Percentiles rank a stretch among this genome's conserved stretches.
phyloP scores from a whole-genome alignment of 768 basidiomycete genomes.

The Ramaria sp. region DNA sequence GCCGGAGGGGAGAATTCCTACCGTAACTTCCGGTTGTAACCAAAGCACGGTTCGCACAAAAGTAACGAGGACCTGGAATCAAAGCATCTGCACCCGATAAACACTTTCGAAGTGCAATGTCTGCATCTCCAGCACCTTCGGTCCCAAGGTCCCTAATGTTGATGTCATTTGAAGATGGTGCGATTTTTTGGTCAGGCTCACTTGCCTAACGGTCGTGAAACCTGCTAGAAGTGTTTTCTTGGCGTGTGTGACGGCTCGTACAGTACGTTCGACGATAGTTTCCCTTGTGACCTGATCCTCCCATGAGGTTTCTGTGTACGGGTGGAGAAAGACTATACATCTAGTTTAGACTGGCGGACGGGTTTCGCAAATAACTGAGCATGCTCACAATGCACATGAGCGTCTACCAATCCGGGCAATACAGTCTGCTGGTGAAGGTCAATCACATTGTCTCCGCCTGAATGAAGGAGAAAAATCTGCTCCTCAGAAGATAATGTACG shows the following conservation, averaged over 20 bases:
- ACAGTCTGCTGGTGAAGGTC: constrained; percentile 38
- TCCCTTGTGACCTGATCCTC: constrained; percentile 51
- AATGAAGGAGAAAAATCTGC: constrained; percentile 5
- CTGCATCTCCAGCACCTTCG: constrained; percentile 54
- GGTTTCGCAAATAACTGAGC: background rate
- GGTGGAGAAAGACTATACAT: constrained; percentile 44
- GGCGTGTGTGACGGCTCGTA: constrained; percentile 53
- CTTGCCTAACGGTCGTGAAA: constrained; percentile 50
- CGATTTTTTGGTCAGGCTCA: background rate
- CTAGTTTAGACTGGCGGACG: background rate
- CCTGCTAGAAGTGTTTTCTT: constrained; percentile 47
- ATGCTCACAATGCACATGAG: constrained; percentile 43
- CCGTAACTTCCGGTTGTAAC: constrained; percentile 53
- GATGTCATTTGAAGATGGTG: background rate
- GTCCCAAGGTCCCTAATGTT: constrained; percentile 50
- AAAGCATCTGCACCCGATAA: constrained; percentile 35
- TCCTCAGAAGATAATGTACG: constrained; percentile 11
- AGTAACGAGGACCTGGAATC: constrained; percentile 54
- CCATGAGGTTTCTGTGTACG: constrained; percentile 52
- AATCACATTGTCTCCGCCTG: constrained; percentile 23
- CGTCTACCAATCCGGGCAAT: constrained; percentile 48
- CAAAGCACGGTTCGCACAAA: constrained; percentile 48
- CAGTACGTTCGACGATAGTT: constrained; percentile 43
- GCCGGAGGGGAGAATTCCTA: constrained; percentile 14
- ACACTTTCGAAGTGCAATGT: constrained; percentile 47